Conservation (phyloP, 495 filamentous ascomycete species). For the Opeltia flavorubescens region DNA sequence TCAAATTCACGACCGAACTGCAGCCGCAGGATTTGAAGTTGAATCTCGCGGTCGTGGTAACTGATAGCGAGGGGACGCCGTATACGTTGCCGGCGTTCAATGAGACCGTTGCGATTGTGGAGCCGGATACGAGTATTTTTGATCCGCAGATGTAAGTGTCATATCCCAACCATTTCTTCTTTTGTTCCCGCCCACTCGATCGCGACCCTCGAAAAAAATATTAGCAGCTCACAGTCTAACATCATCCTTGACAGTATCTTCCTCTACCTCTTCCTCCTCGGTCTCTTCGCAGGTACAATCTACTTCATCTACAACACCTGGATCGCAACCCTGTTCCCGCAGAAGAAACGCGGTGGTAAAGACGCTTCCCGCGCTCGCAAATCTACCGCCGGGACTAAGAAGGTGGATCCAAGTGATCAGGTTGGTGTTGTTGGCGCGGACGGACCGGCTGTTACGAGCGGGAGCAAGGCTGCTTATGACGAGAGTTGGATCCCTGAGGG, state of each 20-base stretch:
- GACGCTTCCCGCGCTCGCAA: slow-evolving; percentile 43
- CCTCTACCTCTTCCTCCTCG: slow-evolving; percentile 84
- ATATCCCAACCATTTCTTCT: background rate
- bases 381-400: slow-evolving; percentile 45
- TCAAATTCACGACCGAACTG: slow-evolving; percentile 80
- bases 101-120: slow-evolving; percentile 77
- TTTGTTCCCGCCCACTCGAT: too few relatives aligned
- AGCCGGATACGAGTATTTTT: slow-evolving; percentile 82
- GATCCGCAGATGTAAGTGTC: slow-evolving; percentile 83
- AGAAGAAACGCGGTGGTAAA: slow-evolving; percentile 60
- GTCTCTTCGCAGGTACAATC: slow-evolving; percentile 58
- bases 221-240: slow-evolving; percentile 1
- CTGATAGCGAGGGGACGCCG: slow-evolving; percentile 46
- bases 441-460: slow-evolving; percentile 52
- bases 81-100: slow-evolving; percentile 75
- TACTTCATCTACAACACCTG: slow-evolving; percentile 98
- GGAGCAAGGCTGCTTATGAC: slow-evolving; percentile 66
- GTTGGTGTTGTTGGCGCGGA: slow-evolving; percentile 51
- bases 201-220: too few relatives aligned
- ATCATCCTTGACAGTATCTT: slow-evolving; percentile 52
- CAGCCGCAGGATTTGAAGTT: slow-evolving; percentile 80
- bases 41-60: slow-evolving; percentile 60
- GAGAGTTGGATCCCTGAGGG: slow-evolving; percentile 90
- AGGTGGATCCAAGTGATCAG: slow-evolving; percentile 44
- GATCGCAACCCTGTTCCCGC: slow-evolving; percentile 91